Conservation (phyloP, 495 filamentous ascomycete species). For the Lichenothelia convexa region DNA sequence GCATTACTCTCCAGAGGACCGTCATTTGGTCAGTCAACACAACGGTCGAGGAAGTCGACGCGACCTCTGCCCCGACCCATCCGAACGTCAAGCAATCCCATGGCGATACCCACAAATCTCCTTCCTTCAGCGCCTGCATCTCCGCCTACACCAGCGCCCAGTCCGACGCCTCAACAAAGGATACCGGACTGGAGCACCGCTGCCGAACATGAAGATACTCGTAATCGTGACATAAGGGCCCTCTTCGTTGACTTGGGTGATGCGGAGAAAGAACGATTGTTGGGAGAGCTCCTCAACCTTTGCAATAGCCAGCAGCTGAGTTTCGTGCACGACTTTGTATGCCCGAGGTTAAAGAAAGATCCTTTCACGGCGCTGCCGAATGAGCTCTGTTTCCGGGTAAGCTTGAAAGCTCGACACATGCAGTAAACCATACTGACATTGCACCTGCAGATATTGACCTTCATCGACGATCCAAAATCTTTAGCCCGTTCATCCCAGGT, state of each 20-base stretch:
- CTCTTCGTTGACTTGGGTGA: slow-evolving; percentile 36
- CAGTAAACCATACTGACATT: background rate
- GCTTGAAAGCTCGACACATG: slow-evolving; percentile 8
- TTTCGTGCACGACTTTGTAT: slow-evolving; percentile 86
- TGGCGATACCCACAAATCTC: slow-evolving; percentile 33
- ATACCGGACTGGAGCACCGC: slow-evolving; percentile 38
- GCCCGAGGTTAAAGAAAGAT: slow-evolving; percentile 84
- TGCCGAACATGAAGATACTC: slow-evolving; percentile 37
- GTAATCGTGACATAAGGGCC: slow-evolving; percentile 34
- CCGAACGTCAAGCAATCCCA: slow-evolving; percentile 31
- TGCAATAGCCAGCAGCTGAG: slow-evolving; percentile 89
- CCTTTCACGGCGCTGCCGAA: slow-evolving; percentile 78
- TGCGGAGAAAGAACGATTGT: slow-evolving; percentile 39
- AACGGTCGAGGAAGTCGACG: slow-evolving; percentile 6
- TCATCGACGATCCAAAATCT: slow-evolving; percentile 85
- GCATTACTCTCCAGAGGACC: too few species aligned
- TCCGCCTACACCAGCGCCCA: slow-evolving; percentile 50
- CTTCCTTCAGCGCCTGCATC: slow-evolving; percentile 49
- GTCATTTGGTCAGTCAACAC: too few species aligned
- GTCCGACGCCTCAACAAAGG: slow-evolving; percentile 43
- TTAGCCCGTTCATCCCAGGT: slow-evolving; percentile 86
- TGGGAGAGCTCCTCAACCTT: slow-evolving; percentile 71
- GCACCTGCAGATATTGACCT: slow-evolving; percentile 55
- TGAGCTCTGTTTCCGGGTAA: slow-evolving; percentile 75
- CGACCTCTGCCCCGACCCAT: slow-evolving; percentile 26